phyloP scores from a whole-genome alignment of 495 filamentous ascomycete species.

The Aspergillus sclerotiicarbonarius region DNA sequence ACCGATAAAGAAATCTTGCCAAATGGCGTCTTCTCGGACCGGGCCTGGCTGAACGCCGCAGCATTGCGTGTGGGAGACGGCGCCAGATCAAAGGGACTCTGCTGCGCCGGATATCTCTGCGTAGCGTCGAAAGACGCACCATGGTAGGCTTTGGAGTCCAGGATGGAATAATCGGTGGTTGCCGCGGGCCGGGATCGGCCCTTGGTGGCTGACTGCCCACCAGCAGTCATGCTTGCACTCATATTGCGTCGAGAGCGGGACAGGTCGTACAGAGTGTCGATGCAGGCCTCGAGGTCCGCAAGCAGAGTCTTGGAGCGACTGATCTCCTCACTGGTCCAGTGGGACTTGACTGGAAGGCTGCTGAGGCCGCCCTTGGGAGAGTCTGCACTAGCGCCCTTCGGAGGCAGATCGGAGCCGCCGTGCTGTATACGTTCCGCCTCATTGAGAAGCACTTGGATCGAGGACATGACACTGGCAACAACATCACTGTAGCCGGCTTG shows the following conservation, averaged over 20 bases:
- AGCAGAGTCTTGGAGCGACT: slow-evolving; percentile 59
- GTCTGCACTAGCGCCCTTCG: slow-evolving; percentile 38
- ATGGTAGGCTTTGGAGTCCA: slow-evolving; percentile 28
- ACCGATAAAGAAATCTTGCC: slow-evolving; percentile 18
- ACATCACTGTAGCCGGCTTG: slow-evolving; percentile 83
- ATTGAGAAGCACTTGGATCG: slow-evolving; percentile 82
- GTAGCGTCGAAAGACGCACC: slow-evolving; percentile 32
- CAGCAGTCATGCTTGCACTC: slow-evolving; percentile 40
- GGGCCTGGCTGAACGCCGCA: slow-evolving; percentile 10
- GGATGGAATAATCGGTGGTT: slow-evolving; percentile 9
- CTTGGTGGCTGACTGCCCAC: slow-evolving; percentile 27
- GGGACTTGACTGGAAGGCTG: slow-evolving; percentile 35
- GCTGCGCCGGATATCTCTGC: slow-evolving; percentile 27
- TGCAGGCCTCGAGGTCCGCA: slow-evolving; percentile 75
- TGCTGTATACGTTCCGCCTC: slow-evolving; percentile 80
- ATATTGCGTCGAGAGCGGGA: slow-evolving; percentile 65
- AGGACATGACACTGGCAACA: slow-evolving; percentile 83
- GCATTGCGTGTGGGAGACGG: slow-evolving; percentile 22
- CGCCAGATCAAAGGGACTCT: slow-evolving; percentile 19
- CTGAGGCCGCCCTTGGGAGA: slow-evolving; percentile 36
- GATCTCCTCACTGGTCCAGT: slow-evolving; percentile 52
- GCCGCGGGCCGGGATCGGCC: slow-evolving; percentile 23
- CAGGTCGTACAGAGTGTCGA: slow-evolving; percentile 86
- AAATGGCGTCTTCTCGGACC: slow-evolving; percentile 16
- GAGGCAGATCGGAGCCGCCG: slow-evolving; percentile 41